Base-by-base conservation (phyloP, 1,139 yeast genomes). In the Blastobotrys ciferrii region DNA sequence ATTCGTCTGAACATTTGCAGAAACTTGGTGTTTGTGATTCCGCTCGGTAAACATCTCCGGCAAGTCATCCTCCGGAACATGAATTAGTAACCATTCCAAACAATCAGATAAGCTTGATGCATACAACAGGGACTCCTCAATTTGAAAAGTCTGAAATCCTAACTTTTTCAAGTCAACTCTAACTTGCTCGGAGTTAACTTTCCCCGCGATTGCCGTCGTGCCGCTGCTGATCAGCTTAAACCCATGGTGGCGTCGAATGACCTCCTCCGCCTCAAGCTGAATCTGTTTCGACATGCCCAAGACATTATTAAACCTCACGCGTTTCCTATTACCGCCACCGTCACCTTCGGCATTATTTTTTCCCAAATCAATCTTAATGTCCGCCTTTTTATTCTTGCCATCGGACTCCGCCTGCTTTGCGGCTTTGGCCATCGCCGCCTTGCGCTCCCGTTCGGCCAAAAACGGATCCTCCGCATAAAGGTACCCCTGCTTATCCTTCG, bases 1-100 rank as follows among this genome's bases (percentile, higher is more conserved):
- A 31, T 72, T 75, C 2, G 69, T 55, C 41, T 59, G 62, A 6
- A 70, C 57, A 11, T 65, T 63, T 0, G 70, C 66, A 6, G 65
- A 58, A 2, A 37, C 46, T 7, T 36, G 40, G 14, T 36, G 40
- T n/a, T 36, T 36, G 28, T 36, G 40, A 28, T 36, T 36, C 5
- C 43, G 13, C 50, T 47, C 45, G 30, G 75, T 63, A 62, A 76
- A 64, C 15, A 66, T 61, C 12, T 58, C 57, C 0, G 98, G 98
- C 40, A 92, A 69, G 61, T 92, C 98, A 62, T 89, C 98, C 59
- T 91, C 97, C 0, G 98, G 98, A 2, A 91, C 77, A 60, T 91
- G 94, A 58, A 91, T 83, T 12, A 91, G 68, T 18, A 91, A 74
- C 87, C 96, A 92, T 46, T 92, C 94, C 32, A 87, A 1, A 38